Conservation (phyloP, 2,329 filamentous ascomycete species). For the Nigrograna mackinnonii region DNA sequence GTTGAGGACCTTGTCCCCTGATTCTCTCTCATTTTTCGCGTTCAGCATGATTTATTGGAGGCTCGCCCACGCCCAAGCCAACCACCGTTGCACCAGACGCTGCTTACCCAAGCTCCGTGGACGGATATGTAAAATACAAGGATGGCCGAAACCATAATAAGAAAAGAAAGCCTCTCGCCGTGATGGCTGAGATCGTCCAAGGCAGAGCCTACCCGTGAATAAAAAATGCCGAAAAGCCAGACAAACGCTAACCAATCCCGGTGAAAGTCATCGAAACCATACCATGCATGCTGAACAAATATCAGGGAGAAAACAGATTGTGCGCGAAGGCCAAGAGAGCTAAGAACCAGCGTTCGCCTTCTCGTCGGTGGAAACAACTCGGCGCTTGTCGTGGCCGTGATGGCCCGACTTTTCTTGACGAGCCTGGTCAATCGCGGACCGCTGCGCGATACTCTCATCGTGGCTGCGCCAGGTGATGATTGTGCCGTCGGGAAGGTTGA, state of each 20-base stretch:
- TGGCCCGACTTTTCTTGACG: slow-evolving; percentile 76
- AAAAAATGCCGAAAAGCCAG: slow-evolving; percentile 19
- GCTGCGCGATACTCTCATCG: slow-evolving; percentile 92
- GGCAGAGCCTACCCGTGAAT: slow-evolving; percentile 13
- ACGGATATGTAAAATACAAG: slow-evolving; percentile 30
- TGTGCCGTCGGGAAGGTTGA: slow-evolving; percentile 85
- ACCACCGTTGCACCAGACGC: slow-evolving; percentile 11
- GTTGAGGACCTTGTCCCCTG: too few relatives aligned
- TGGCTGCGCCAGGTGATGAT: slow-evolving; percentile 95
- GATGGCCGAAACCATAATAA: slow-evolving; percentile 17
- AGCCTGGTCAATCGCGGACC: slow-evolving; percentile 86
- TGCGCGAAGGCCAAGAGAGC: slow-evolving; percentile 16
- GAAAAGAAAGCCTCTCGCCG: slow-evolving; percentile 9
- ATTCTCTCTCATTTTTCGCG: background rate
- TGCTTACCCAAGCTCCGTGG: slow-evolving; percentile 12
- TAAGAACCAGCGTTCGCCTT: too few relatives aligned
- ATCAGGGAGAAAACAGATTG: slow-evolving; percentile 9
- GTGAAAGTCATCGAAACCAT: slow-evolving; percentile 15
- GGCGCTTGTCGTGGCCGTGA: slow-evolving; percentile 47
- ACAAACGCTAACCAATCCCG: slow-evolving; percentile 21
- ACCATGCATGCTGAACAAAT: slow-evolving; percentile 21
- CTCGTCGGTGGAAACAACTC: slow-evolving; percentile 42
- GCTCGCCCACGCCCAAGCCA: slow-evolving; percentile 5
- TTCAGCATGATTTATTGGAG: slow-evolving; percentile 5
- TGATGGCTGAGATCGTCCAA: slow-evolving; percentile 3